Conservation (phyloP, 805 yeast species). For the Monosporozyma unispora region DNA sequence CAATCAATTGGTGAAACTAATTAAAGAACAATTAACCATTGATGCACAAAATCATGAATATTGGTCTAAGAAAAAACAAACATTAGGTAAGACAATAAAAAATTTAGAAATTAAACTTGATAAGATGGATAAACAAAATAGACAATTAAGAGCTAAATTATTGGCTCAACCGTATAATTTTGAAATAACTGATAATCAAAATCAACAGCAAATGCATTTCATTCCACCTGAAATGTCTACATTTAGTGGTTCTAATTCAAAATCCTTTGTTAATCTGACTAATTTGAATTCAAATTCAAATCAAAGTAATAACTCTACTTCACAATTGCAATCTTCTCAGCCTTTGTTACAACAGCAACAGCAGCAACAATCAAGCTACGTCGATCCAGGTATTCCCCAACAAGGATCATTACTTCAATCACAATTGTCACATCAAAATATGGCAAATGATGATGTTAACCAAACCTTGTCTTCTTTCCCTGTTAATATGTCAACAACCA, state of each 20-base stretch:
- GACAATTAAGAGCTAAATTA: constrained; percentile 12
- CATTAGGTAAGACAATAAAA: constrained; percentile 15
- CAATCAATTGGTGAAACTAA: constrained; percentile 14
- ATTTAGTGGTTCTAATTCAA: neutral
- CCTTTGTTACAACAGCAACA: neutral
- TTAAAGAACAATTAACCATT: constrained; percentile 21
- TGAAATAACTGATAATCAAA: constrained; percentile 1
- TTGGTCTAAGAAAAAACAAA: constrained; percentile 19
- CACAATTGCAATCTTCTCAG: neutral
- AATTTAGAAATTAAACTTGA: constrained; percentile 19
- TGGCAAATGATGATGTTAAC: neutral
- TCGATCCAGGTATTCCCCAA: neutral
- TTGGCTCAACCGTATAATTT: constrained; percentile 6
- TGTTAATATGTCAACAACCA: constrained; percentile 10
- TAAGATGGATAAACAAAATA: constrained; percentile 18
- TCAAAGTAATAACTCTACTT: constrained; percentile 1
- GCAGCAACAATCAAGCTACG: neutral
- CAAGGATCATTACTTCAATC: neutral
- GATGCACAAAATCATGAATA: constrained; percentile 20
- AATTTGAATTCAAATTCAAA: neutral
- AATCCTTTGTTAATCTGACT: neutral
- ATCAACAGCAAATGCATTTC: neutral
- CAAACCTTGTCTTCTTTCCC: neutral
- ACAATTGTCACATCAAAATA: neutral
- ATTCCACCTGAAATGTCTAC: neutral